Base-by-base conservation (phyloP, 345 rosid genomes). In the Abelmoschus esculentus region DNA sequence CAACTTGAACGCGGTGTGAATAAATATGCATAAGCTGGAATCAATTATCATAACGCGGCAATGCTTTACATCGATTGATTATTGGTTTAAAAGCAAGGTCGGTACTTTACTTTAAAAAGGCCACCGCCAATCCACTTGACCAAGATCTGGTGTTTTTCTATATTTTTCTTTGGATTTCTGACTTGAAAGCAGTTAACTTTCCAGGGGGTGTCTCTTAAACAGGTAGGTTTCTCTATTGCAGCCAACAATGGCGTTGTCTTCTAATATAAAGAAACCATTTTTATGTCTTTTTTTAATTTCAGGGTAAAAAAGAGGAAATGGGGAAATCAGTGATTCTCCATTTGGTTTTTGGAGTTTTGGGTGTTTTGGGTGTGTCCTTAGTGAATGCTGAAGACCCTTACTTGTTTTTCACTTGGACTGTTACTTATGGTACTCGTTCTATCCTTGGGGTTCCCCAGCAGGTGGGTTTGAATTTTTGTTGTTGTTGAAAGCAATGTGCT, bases 391-490 rank as follows among this genome's bases (percentile, higher is more conserved):
- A 91, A 58, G 84, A 88, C 76, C 97, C 97, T 6, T 95, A 91
- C 76, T 83, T 78, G 73, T 95, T 60, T 57, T 89, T 80, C 80
- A 91, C 91, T 0, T 95, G 99, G 98, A 91, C 90, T 28, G 95
- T 85, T 3, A 89, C 97, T 75, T 89, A 89, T 72, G 98, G 97
- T 61, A 83, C 85, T 67, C 73, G 84, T 68, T 84, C 85, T 66
- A 89, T 93, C 40, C 93, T 91, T 59, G 93, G 96, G 46, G 89
- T 79, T 32, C 91, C 96, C 46, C 99, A 91, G 76, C 92, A 88
- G 96, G 98, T 93, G 2, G 52, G 68, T 8, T 18, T 5, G 26
- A 6, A 1, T 0, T 46, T 82, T 22, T 22, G 0, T 36, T 54
- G 26, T 22, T 22, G 26, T 22, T 22, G 26, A 15, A 46, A 47